A percentile compares a stretch with the other conserved stretches of the same genome.
These are phyloP conservation scores for Xerocomus potaroensis DNA, from an alignment of 768 basidiomycete genomes.

Conservation along the genomic window DNA sequence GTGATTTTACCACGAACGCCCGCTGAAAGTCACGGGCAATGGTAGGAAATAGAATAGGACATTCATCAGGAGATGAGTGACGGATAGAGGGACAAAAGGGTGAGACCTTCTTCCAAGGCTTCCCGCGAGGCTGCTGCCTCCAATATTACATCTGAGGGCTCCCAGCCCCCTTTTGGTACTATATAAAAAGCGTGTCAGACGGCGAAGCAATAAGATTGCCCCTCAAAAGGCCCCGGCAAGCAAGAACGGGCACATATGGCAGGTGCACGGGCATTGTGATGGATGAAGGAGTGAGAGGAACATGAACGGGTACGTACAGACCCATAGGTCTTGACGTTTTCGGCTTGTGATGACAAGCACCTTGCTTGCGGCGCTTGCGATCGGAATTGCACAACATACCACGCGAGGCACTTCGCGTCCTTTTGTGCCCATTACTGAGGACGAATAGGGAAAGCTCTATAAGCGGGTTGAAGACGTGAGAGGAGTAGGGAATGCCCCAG, in stretches of 20 bases:
- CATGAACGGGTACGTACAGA: conserved; percentile 61
- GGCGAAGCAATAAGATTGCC: background rate
- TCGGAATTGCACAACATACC: conserved; percentile 89
- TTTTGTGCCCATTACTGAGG: conserved; percentile 50
- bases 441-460: conserved; percentile 2
- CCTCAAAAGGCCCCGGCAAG: background rate
- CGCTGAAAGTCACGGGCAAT: conserved; percentile 45
- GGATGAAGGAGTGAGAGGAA: conserved; percentile 3
- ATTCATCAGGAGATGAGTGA: conserved; percentile 68
- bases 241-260: conserved; percentile 1
- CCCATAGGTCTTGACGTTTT: conserved; percentile 77
- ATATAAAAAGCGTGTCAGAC: conserved; percentile 12
- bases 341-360: conserved; percentile 82
- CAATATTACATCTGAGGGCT: conserved; percentile 71
- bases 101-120: conserved; percentile 96
- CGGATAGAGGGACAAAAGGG: conserved; percentile 72
- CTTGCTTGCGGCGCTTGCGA: conserved; percentile 67
- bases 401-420: conserved; percentile 77
- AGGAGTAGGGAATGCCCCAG: background rate
- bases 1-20: conserved; percentile 86
- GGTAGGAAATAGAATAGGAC: conserved; percentile 39
- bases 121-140: conserved; percentile 88
- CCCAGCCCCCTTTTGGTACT: conserved; percentile 96
- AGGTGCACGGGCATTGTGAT: background rate
- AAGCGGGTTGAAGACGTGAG: background rate